phyloP scores from a whole-genome alignment of 2,329 filamentous ascomycete genomes.

The Drechslera avenae region DNA sequence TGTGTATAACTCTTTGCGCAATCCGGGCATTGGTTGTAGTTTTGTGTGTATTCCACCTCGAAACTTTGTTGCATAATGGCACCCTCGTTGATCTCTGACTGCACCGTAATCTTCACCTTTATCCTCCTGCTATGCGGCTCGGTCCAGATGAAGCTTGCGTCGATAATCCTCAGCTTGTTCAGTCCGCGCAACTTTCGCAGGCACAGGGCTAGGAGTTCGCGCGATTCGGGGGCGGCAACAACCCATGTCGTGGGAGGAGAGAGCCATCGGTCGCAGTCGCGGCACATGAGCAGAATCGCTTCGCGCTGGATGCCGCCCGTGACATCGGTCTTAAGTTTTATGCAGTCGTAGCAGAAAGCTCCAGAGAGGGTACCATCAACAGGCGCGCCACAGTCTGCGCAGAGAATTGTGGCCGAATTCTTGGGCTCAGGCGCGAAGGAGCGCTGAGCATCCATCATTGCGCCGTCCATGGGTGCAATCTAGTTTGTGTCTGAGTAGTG shows the following conservation, averaged over 20 bases:
- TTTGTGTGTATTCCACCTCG: conserved; percentile 90
- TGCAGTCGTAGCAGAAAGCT: conserved; percentile 93
- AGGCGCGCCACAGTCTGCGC: conserved; percentile 94
- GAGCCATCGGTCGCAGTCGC: conserved; percentile 91
- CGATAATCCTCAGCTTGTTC: conserved; percentile 89
- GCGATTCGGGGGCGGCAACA: conserved; percentile 80
- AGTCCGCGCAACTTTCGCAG: conserved; percentile 85
- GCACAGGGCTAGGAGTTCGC: conserved; percentile 90
- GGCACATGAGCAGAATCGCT: conserved; percentile 86
- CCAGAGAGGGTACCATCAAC: conserved; percentile 88
- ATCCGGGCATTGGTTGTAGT: conserved; percentile 91
- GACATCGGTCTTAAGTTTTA: conserved; percentile 93
- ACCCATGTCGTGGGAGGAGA: conserved; percentile 87
- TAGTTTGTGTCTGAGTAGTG: background rate
- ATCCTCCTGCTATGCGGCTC: conserved; percentile 93
- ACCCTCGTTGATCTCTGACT: conserved; percentile 69
- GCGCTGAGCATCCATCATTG: conserved; percentile 51
- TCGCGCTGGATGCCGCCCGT: conserved; percentile 90
- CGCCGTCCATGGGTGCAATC: conserved; percentile 25
- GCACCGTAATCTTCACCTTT: conserved; percentile 94
- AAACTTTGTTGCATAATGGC: conserved; percentile 88
- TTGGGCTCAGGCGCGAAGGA: conserved; percentile 48
- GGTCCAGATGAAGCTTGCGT: conserved; percentile 97
- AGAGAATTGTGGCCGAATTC: conserved; percentile 76
- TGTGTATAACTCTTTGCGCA: conserved; percentile 89